These are phyloP conservation scores for Senna siamea DNA, from an alignment of 306 rosid genomes.

Conservation along the genomic window DNA sequence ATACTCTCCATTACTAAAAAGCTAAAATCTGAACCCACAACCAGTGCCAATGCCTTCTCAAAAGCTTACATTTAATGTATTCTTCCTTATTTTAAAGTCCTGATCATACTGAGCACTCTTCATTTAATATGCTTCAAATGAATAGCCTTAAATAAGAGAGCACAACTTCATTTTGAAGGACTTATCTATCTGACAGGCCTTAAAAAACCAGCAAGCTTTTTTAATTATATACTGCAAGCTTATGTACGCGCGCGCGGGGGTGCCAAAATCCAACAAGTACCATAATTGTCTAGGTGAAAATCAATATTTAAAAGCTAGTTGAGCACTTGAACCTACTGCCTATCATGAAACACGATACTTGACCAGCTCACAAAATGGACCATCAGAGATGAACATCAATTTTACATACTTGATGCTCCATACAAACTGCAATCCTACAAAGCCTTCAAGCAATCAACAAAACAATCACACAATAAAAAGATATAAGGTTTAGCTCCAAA, in stretches of 20 bases:
- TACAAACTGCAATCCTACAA: background rate
- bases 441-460: constrained; percentile 15
- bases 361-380: background rate
- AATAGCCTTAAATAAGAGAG: background rate
- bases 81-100: background rate
- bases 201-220: background rate
- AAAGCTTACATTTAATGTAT: background rate
- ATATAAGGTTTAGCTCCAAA: background rate
- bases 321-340: background rate
- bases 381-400: background rate
- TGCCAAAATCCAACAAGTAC: background rate
- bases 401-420: background rate
- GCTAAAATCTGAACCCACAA: background rate
- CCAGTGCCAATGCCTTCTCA: background rate
- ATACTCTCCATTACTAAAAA: background rate
- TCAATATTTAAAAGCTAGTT: background rate
- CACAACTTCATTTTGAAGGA: background rate
- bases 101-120: background rate
- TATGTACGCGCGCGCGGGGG: background rate
- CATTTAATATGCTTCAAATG: background rate
- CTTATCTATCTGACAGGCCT: background rate
- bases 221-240: background rate
- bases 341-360: background rate
- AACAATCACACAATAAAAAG: constrained; percentile 10
- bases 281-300: too few relatives aligned